These are phyloP conservation scores for Trichopus zeylanicus DNA, from an alignment of 116 monocot genomes.

Conservation along the genomic window DNA sequence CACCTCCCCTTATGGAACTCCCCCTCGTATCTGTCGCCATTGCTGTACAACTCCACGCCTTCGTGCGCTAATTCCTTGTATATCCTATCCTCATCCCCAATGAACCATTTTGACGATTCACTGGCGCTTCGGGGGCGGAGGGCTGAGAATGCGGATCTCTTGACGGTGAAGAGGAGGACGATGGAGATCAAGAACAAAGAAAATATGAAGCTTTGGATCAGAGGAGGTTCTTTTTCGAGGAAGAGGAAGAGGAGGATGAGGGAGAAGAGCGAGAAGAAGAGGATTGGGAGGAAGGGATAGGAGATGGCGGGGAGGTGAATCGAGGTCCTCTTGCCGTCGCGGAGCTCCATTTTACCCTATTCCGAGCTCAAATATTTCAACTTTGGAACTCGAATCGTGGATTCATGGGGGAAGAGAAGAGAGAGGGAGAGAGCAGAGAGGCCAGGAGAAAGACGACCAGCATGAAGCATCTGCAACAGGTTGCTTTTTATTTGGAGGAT, in stretches of 20 bases:
- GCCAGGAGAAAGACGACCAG: too few relatives aligned
- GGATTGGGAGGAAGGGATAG: not conserved
- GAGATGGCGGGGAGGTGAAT: not conserved
- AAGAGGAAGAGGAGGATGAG: not conserved
- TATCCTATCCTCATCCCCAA: conserved; percentile 1
- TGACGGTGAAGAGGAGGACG: not conserved
- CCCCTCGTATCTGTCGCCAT: conserved; percentile 41
- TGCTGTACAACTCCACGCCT: conserved; percentile 7
- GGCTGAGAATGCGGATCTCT: not conserved
- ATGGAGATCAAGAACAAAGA: not conserved
- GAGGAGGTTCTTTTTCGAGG: not conserved
- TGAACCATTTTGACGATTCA: not conserved
- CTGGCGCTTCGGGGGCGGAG: not conserved
- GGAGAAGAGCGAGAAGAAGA: not conserved
- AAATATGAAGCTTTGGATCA: not conserved
- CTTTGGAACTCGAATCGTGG: too few relatives aligned
- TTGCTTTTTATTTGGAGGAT: too few relatives aligned
- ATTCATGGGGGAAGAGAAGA: too few relatives aligned
- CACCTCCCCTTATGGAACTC: conserved; percentile 30
- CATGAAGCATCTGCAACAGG: too few relatives aligned
- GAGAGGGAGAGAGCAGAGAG: too few relatives aligned
- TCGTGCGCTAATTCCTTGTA: not conserved
- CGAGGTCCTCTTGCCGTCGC: not conserved
- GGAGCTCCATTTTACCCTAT: not conserved
- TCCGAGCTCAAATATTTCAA: not conserved